Evolutionary conservation across 768 basidiomycete genomes (phyloP), one percentile per base, ranked within the genome.

Genomic region (Pisolithus albus): DNA sequence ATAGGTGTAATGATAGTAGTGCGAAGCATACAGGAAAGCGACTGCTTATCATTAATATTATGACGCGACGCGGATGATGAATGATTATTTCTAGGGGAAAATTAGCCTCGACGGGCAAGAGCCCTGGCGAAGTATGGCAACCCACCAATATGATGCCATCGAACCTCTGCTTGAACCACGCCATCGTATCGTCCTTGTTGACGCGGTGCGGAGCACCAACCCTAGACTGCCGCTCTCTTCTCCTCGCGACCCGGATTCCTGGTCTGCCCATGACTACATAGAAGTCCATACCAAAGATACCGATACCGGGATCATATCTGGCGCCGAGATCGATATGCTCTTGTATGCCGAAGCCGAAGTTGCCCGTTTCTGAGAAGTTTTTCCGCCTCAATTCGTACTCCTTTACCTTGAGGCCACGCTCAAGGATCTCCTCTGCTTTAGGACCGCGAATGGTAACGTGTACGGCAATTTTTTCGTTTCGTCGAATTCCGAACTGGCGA

Each of bases 271-370:
- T 95, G 54, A 95, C 92, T 60, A 90, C 88, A 67, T 84, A 94
- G 76, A 99, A 98, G 76, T 99, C 95, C 95, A 97, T 97, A 59
- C 95, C 95, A 69, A 97, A 97, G 72, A 98, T 97, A 83, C 95
- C 95, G 65, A 99, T 97, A 65, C 81, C 80, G 56, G 95, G 95
- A 72, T 99, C 95, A 75, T 99, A 99, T 67, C 95, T 84, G 64
- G 95, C 95, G 67, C 95, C 95, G 59, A 99, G 77, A 73, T 99
- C 95, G 73, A 99, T 99, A 75, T 99, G 95, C 78, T 96, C 92
- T 76, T 95, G 92, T 68, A 96, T 90, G 69, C 94, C 95, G 74
- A 98, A 99, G 61, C 95, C 95, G 69, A 99, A 99, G 87, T 98
- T 97, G 53, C 95, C 95, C 54, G 92, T 96, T 73, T 92, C 92